Conservation (phyloP, 1,284 basidiomycete genomes). For the Boletellus sp. region DNA sequence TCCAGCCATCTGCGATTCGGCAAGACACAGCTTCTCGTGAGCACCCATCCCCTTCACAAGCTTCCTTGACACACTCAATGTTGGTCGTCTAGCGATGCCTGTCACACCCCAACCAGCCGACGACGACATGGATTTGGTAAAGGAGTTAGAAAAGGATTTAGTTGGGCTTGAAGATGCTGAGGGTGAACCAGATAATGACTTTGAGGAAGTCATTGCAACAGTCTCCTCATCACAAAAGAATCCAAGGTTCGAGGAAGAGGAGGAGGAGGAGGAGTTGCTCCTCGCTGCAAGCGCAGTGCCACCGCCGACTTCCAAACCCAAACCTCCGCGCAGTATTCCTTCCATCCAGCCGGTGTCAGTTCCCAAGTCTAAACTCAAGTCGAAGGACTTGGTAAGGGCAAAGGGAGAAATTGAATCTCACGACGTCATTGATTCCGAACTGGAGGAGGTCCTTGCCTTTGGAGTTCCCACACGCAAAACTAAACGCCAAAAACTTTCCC, state of each 20-base stretch:
- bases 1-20: slow-evolving; percentile 29
- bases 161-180: slow-evolving; percentile 40
- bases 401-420: slow-evolving; percentile 21
- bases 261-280: slow-evolving; percentile 46
- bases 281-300: slow-evolving; percentile 28
- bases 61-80: slow-evolving; percentile 5
- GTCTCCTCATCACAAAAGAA: slow-evolving; percentile 23
- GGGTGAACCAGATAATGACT: slow-evolving; percentile 43
- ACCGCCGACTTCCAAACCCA: slow-evolving; percentile 26
- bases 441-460: slow-evolving; percentile 40
- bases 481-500: slow-evolving; percentile 40
- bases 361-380: slow-evolving; percentile 28
- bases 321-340: slow-evolving; percentile 15
- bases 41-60: slow-evolving; percentile 15
- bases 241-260: slow-evolving; percentile 32
- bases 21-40: slow-evolving; percentile 46
- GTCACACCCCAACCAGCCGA: slow-evolving; percentile 11
- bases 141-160: slow-evolving; percentile 33
- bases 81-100: slow-evolving; percentile 17
- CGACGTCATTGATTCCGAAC: slow-evolving; percentile 33
- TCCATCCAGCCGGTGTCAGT: slow-evolving; percentile 24
- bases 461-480: slow-evolving; percentile 35
- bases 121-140: slow-evolving; percentile 35
- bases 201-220: slow-evolving; percentile 36
- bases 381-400: slow-evolving; percentile 21